phyloP scores from a whole-genome alignment of 2,329 filamentous ascomycete genomes.

The Sclerotinia trifoliorum region DNA sequence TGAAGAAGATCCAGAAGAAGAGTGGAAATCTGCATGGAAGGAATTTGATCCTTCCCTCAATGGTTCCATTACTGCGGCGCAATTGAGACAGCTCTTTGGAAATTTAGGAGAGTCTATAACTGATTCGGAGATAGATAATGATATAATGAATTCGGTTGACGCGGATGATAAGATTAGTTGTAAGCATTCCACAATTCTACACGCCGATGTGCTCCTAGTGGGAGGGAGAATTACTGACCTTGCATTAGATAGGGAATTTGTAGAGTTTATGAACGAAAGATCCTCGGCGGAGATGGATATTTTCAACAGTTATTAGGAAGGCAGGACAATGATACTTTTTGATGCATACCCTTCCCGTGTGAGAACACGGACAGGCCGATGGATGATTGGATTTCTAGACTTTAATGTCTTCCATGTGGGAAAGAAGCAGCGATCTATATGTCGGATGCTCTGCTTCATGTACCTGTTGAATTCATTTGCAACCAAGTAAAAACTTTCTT shows the following conservation, averaged over 20 bases:
- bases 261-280: conserved; percentile 41
- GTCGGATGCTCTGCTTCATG: not conserved
- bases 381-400: not conserved
- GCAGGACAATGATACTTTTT: not conserved
- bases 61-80: conserved; percentile 40
- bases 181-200: conserved; percentile 32
- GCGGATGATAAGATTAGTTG: conserved; percentile 42
- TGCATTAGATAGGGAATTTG: conserved; percentile 40
- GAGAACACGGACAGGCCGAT: no score
- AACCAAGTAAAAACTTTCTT: not conserved
- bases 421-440: not conserved
- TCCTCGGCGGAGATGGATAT: conserved; percentile 25
- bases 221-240: not conserved
- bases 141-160: conserved; percentile 41
- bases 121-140: conserved; percentile 40
- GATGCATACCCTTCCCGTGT: not conserved
- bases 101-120: conserved; percentile 40
- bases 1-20: conserved; percentile 33
- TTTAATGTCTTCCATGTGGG: not conserved
- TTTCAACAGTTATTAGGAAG: conserved; percentile 24
- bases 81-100: conserved; percentile 42
- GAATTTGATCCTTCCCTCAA: conserved; percentile 41
- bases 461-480: not conserved
- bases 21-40: conserved; percentile 42
- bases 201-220: not conserved